Evolutionary conservation across 2,329 filamentous ascomycete species (phyloP), one percentile per base, ranked within the genome.

Genomic region (Herpotrichia juniperi): DNA sequence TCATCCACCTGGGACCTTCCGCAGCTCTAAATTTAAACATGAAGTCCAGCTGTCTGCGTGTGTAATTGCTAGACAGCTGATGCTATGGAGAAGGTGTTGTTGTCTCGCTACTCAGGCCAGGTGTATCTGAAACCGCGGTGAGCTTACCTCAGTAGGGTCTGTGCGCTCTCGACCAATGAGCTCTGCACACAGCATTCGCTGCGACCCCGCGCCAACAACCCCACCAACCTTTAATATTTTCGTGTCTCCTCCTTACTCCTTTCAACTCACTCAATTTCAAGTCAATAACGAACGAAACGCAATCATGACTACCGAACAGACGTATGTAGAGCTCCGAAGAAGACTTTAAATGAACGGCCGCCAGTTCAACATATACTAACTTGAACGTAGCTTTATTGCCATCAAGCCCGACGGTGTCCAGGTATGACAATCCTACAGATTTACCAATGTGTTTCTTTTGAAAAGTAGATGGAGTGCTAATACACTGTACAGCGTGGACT

Each of bases 361-460:
- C n/a, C n/a, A n/a, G n/a, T n/a, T n/a, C n/a, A n/a, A 68, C 56
- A 56, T 31, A 46, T 57, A 59, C 68, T 72, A 51, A 70, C 60
- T 53, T n/a, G 56, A 50, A 67, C 52, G 67, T 74, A 97, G 93
- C 84, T 97, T 97, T 90, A 97, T 97, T 86, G 94, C 94, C 78
- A 91, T 99, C 87, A 99, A 99, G 92, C 94, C 93, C 72, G 94
- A 97, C 83, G 94, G 94, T 79, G 94, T 97, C 82, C 94, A 97
- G 88, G 92, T 96, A 88, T 68, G 81, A 48, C 19, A 25, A 51
- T 43, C 47, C 32, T 37, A 34, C 42, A 28, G 25, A 16, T 25
- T 30, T 12, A 7, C 19, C 24, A 3, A 30, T 22, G 35, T 21
- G n/a, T 21, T 30, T 16, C 40, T 4, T 25, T 28, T 6, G 39